Percentiles rank a stretch among this genome's conserved stretches.
Conservation (phyloP, 805 yeast genomes). For the Kuraishia floccosa region DNA sequence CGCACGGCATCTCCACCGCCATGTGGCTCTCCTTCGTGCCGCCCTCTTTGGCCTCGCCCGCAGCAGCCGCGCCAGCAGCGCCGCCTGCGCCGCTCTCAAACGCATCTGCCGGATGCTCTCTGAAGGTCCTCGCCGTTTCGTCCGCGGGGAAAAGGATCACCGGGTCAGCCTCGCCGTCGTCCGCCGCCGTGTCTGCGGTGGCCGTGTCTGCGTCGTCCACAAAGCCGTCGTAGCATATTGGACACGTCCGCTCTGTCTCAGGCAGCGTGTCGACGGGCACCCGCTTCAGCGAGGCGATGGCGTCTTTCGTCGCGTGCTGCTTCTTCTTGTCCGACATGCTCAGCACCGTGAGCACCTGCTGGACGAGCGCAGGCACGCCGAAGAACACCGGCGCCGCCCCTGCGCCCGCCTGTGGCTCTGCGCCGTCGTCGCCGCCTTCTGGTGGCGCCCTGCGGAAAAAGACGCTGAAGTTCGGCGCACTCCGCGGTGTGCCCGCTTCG, state of each 20-base stretch:
- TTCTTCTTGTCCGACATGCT: constrained; percentile 4
- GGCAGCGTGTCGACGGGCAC: constrained; percentile 16
- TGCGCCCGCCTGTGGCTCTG: too few species aligned
- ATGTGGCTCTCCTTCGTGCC: constrained; percentile 26
- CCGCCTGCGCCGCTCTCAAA: background rate
- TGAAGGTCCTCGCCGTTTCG: constrained; percentile 10
- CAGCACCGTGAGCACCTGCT: background rate
- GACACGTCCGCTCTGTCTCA: constrained; percentile 20
- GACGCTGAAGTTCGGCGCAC: too few species aligned
- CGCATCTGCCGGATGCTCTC: background rate
- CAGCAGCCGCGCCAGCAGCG: too few species aligned
- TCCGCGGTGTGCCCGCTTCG: too few species aligned
- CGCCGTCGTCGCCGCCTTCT: too few species aligned
- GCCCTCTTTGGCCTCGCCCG: background rate
- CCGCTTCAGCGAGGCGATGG: constrained; percentile 17
- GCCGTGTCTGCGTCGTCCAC: background rate
- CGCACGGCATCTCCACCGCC: constrained; percentile 68
- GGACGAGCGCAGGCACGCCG: too few species aligned
- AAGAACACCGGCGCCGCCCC: too few species aligned
- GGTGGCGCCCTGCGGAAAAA: too few species aligned
- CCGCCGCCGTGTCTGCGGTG: constrained; percentile 4
- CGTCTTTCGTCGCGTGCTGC: constrained; percentile 17
- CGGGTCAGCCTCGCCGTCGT: constrained; percentile 13
- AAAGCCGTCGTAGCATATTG: constrained; percentile 31
- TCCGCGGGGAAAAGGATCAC: constrained; percentile 14